Evolutionary conservation across 2,329 filamentous ascomycete genomes (phyloP), one percentile per base, ranked within the genome.

Genomic region (Penicillium sp.): DNA sequence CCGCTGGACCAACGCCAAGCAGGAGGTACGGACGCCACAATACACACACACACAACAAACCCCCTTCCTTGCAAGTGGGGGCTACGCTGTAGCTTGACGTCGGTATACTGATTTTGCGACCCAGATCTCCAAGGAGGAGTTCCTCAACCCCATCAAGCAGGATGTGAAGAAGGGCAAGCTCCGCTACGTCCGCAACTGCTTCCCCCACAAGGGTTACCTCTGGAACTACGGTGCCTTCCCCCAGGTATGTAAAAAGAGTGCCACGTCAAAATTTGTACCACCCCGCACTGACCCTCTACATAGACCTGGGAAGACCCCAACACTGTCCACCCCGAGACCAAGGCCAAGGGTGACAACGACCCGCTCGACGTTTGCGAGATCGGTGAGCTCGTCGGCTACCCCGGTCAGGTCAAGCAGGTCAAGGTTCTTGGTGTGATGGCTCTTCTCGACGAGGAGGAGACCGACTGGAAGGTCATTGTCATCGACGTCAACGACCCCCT

Each of bases 151-250:
- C 71, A 95, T 96, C 80, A 96, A 96, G 85, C 93, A 98, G 80
- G 93, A 98, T 73, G 82, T 83, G 74, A 97, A 98, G 87, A 97
- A 98, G 82, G 93, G 91, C 82, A 97, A 96, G 83, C 89, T 97
- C 67, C 88, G 93, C 69, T 98, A 85, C 72, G 93, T 98, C 72
- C 89, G 93, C 77, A 98, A 98, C 85, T 98, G 93, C 85, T 98
- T 98, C 83, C 93, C 93, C 65, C 93, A 98, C 86, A 97, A 98
- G 83, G 93, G 93, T 62, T 98, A 98, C 77, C 88, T 98, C 65
- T 98, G 93, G 93, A 98, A 98, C 83, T 98, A 98, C 77, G 93
- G 93, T 77, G 90, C 90, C 74, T 97, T 98, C 84, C 93, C 93
- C 66, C 88, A 91, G 79, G 88, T 93, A 80, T 69, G 79, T 66